Conservation (phyloP, 805 yeast genomes). For the Lipomyces chichibuensis region DNA sequence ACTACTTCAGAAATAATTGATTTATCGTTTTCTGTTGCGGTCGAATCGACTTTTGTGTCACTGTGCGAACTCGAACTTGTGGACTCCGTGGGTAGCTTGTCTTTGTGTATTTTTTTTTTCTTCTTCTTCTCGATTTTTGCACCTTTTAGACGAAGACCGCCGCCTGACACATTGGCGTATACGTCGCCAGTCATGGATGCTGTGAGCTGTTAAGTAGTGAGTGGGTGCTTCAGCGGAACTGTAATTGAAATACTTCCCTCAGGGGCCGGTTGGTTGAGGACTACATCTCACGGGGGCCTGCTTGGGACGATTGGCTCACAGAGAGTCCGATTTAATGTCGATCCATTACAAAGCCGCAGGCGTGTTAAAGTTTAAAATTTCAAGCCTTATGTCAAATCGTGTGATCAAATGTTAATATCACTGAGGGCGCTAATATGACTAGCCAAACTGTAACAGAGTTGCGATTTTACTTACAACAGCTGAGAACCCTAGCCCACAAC, state of each 20-base stretch:
- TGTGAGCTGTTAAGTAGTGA: not conserved
- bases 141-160: constrained; percentile 31
- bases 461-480: not conserved
- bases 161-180: constrained; percentile 19
- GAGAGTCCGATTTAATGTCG: not conserved
- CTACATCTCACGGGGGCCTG: not conserved
- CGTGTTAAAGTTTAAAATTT: not conserved
- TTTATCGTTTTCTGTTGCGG: not conserved
- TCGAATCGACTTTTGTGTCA: not conserved
- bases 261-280: not conserved
- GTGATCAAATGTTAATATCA: not conserved
- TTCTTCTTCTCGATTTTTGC: constrained; percentile 28
- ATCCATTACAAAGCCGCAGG: not conserved
- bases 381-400: not conserved
- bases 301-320: constrained; percentile 17
- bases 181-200: constrained; percentile 23
- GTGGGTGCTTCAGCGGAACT: not conserved
- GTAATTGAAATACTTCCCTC: no score
- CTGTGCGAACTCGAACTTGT: constrained; percentile 1
- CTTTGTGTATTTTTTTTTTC: constrained; percentile 13
- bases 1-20: not conserved
- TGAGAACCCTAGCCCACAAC: constrained; percentile 19
- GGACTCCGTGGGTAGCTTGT: not conserved
- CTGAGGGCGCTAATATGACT: not conserved
- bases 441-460: not conserved